Percentiles rank a stretch among this genome's conserved stretches.
Evolutionary conservation across 768 basidiomycete genomes (phyloP).

Genomic region (Boletus barrowsii): DNA sequence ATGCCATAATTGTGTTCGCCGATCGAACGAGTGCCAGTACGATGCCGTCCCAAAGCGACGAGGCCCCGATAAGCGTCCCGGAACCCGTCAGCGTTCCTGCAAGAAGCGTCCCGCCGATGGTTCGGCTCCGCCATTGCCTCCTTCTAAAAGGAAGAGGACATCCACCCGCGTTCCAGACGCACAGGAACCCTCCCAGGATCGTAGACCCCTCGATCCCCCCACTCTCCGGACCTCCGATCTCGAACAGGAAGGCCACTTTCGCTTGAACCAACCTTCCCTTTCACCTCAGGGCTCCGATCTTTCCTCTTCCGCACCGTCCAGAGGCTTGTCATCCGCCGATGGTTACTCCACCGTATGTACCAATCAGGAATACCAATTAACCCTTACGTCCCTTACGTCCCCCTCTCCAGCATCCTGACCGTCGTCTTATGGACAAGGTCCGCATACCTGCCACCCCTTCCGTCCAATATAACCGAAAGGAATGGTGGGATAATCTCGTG

Average conservation of each 20-base stretch:
- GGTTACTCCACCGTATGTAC: constrained; percentile 25
- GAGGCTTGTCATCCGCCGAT: constrained; percentile 27
- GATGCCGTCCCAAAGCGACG: constrained; percentile 78
- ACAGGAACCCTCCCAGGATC: constrained; percentile 29
- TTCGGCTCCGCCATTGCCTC: constrained; percentile 48
- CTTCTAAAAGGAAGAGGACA: constrained; percentile 54
- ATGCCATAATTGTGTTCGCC: constrained; percentile 79
- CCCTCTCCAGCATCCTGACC: constrained; percentile 26
- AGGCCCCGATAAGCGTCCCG: constrained; percentile 84
- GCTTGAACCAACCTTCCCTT: constrained; percentile 31
- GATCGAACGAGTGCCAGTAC: constrained; percentile 76
- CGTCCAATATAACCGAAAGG: constrained; percentile 33
- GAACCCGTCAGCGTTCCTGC: constrained; percentile 79
- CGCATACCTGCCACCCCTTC: constrained; percentile 29
- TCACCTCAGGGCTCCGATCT: constrained; percentile 31
- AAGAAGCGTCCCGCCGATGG: constrained; percentile 69
- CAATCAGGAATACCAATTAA: not conserved
- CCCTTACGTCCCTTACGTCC: constrained; percentile 2
- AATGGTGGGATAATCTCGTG: constrained; percentile 51
- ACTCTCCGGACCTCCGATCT: constrained; percentile 25
- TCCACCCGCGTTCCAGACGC: constrained; percentile 30
- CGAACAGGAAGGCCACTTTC: constrained; percentile 22
- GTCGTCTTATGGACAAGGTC: constrained; percentile 25
- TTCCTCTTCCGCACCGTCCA: constrained; percentile 28
- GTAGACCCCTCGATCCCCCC: constrained; percentile 27